phyloP scores from a whole-genome alignment of 257 asterid species.

The Fraxinus cuspidata region DNA sequence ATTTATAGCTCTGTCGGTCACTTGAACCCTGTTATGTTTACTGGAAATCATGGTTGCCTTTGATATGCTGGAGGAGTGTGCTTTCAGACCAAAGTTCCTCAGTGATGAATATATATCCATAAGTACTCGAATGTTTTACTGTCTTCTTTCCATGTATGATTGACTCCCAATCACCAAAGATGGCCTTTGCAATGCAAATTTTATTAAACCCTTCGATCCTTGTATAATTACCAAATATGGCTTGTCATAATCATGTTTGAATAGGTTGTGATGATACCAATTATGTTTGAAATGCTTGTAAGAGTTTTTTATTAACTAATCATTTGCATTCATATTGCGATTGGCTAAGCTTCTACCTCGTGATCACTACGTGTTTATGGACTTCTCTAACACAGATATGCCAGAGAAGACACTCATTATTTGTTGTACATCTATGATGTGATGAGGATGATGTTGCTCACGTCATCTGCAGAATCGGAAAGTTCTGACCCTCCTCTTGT shows the following conservation, averaged over 20 bases:
- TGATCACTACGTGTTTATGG: conserved; percentile 16
- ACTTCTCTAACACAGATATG: conserved; percentile 59
- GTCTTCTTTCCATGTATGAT: background rate
- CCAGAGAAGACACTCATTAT: conserved; percentile 98
- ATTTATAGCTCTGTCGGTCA: background rate
- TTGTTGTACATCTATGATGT: conserved; percentile 84
- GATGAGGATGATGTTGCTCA: conserved; percentile 63
- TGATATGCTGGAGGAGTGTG: background rate
- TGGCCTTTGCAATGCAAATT: background rate
- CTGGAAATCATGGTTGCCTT: background rate
- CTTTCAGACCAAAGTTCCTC: background rate
- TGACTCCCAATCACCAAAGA: background rate
- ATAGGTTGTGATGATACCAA: background rate
- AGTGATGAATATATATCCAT: background rate
- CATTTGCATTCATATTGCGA: conserved; percentile 8
- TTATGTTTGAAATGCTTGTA: background rate
- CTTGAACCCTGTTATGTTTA: background rate
- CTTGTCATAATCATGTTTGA: background rate
- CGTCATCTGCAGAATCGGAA: conserved; percentile 50
- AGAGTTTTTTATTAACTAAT: conserved; percentile 5
- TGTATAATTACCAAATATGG: background rate
- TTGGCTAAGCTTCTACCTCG: conserved; percentile 1
- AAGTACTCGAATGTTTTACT: background rate
- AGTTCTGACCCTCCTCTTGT: conserved; percentile 67
- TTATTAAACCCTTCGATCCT: background rate